A percentile compares a stretch with the other conserved stretches of the same genome.
Evolutionary conservation across 2,329 filamentous ascomycete genomes (phyloP).

Genomic region (Aspergillus jensenii): DNA sequence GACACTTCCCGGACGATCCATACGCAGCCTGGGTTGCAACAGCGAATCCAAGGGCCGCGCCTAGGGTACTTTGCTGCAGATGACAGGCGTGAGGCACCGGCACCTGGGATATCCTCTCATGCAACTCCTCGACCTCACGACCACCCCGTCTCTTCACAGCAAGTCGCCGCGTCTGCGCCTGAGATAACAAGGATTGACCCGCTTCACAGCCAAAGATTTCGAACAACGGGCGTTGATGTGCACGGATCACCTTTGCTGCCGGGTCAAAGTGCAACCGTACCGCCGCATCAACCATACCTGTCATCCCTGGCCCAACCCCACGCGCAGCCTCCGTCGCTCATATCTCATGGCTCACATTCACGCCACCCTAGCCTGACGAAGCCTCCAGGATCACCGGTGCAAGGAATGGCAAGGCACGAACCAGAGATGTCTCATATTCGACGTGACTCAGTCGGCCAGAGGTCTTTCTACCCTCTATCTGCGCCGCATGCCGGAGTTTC

Average conservation of each 20-base stretch:
- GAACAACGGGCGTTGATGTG: constrained; percentile 18
- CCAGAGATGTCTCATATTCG: constrained; percentile 35
- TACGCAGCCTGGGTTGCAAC: constrained; percentile 29
- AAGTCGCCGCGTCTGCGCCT: constrained; percentile 25
- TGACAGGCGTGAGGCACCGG: constrained; percentile 34
- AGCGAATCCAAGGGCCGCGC: constrained; percentile 42
- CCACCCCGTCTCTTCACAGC: constrained; percentile 30
- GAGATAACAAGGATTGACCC: constrained; percentile 38
- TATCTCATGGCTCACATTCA: constrained; percentile 32
- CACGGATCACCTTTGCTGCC: constrained; percentile 26
- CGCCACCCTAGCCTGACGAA: constrained; percentile 37
- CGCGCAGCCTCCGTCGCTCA: constrained; percentile 26
- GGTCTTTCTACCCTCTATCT: constrained; percentile 32
- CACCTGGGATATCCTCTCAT: constrained; percentile 23
- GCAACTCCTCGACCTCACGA: constrained; percentile 29
- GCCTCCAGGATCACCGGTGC: constrained; percentile 35
- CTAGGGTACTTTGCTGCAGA: constrained; percentile 47
- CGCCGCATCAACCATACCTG: constrained; percentile 31
- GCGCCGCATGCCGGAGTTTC: constrained; percentile 27
- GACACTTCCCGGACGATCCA: constrained; percentile 36
- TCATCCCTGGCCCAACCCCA: constrained; percentile 13
- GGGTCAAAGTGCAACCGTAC: constrained; percentile 15
- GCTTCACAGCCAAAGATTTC: constrained; percentile 25
- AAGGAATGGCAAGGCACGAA: constrained; percentile 29
- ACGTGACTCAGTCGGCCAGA: constrained; percentile 36